Evolutionary conservation across 371 early-diverging fungal genomes (phyloP), one percentile per base, ranked within the genome.

Genomic region (Apophysomyces trapeziformis): DNA sequence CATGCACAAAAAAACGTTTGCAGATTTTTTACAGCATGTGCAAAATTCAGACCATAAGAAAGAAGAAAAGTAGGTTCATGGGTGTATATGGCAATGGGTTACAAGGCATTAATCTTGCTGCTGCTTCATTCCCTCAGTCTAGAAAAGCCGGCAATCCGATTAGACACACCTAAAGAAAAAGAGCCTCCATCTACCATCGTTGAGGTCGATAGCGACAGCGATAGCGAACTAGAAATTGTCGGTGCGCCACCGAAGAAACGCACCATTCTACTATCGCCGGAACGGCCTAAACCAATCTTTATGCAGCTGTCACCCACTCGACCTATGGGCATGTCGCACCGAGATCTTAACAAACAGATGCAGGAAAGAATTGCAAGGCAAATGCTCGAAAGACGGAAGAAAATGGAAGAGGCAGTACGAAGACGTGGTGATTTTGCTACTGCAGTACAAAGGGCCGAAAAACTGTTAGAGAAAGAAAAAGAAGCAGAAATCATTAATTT

Each of bases 361-460:
- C 59, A 72, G 14, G 60, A 66, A 2, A 57, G 64, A 11, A 75
- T 83, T n/a, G 67, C 75, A 8, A 58, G 67, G 32, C 68, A 83
- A 38, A 69, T 73, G 26, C 65, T 71, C 11, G 56, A 61, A n/a
- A 59, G 76, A 14, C 72, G 79, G 9, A 69, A 67, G 11, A 69
- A 74, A 12, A 69, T 74, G 66, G 80, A 80, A 60, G 69, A 68
- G 16, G 68, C 63, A 14, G 79, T 79, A 2, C 73, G 71, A 43
- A 70, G 74, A 3, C 62, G 68, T 1, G 83, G 83, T 8, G 58
- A 63, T 3, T 83, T 66, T 57, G 62, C 62, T 8, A 70, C 73
- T 0, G 73, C 84, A 11, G 72, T 73, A n/a, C 81, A 83, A 39
- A 60, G 68, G 41, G 78, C 77, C 1, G 64, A 73, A 46, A 60